Evolutionary conservation across 306 rosid species (phyloP).

Genomic region (Phaseolus lunatus): DNA sequence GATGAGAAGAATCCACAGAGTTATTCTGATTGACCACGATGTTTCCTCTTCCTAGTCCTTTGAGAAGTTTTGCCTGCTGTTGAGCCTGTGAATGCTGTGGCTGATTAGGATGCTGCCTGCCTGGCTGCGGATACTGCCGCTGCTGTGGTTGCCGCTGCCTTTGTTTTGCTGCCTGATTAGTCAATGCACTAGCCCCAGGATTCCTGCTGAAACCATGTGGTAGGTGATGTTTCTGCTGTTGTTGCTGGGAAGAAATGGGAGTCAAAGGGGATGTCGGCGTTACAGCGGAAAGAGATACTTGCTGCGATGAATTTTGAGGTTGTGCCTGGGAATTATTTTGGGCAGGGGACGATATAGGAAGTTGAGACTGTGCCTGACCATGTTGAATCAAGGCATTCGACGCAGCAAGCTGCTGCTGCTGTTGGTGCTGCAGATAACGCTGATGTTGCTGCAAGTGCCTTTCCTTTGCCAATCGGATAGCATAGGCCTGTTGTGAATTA

Average conservation of each 20-base stretch:
- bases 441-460: slow-evolving; percentile 79
- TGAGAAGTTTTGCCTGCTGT: slow-evolving; percentile 76
- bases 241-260: slow-evolving; percentile 78
- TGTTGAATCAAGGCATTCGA: slow-evolving; percentile 73
- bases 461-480: slow-evolving; percentile 75
- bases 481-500: slow-evolving; percentile 73
- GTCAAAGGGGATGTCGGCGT: slow-evolving; percentile 78
- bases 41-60: slow-evolving; percentile 89
- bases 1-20: slow-evolving; percentile 72
- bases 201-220: slow-evolving; percentile 78
- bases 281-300: slow-evolving; percentile 63
- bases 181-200: slow-evolving; percentile 68
- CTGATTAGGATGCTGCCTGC: slow-evolving; percentile 93
- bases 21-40: slow-evolving; percentile 69
- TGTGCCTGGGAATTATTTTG: slow-evolving; percentile 78
- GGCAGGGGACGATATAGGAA: slow-evolving; percentile 67
- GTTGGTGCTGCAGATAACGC: slow-evolving; percentile 71
- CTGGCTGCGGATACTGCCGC: slow-evolving; percentile 78
- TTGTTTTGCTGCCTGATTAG: slow-evolving; percentile 78
- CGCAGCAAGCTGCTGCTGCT: slow-evolving; percentile 73
- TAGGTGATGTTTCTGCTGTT: slow-evolving; percentile 86
- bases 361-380: slow-evolving; percentile 73
- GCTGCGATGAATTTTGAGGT: slow-evolving; percentile 73
- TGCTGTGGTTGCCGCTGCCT: slow-evolving; percentile 77
- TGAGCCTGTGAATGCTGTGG: slow-evolving; percentile 77